Percentiles rank a stretch among this genome's conserved stretches.
These are phyloP conservation scores for Filobasidium floriforme DNA, from an alignment of 768 basidiomycete genomes.

Conservation along the genomic window DNA sequence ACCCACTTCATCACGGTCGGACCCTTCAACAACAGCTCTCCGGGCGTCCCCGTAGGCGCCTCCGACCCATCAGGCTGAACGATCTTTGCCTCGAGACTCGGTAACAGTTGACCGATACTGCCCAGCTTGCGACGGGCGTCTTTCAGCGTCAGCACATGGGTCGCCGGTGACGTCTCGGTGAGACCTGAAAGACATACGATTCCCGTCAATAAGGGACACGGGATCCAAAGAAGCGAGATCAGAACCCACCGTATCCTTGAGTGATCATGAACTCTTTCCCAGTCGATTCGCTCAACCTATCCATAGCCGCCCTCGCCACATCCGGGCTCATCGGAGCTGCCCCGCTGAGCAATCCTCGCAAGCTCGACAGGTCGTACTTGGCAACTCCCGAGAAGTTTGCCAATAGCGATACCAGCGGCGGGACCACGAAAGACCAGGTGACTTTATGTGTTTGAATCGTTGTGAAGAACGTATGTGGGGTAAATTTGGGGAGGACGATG, in stretches of 20 bases:
- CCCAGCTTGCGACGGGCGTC: conserved; percentile 55
- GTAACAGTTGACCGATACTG: conserved; percentile 60
- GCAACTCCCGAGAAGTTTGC: conserved; percentile 59
- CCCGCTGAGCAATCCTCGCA: conserved; percentile 59
- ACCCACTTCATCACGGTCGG: conserved; percentile 65
- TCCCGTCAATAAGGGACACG: no score
- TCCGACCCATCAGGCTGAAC: conserved; percentile 56
- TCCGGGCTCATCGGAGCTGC: conserved; percentile 71
- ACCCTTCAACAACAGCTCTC: conserved; percentile 75
- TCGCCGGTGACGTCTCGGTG: conserved; percentile 23
- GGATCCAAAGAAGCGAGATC: not conserved
- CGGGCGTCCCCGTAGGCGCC: conserved; percentile 51
- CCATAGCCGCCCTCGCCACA: conserved; percentile 52
- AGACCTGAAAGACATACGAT: conserved; percentile 9
- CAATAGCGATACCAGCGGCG: conserved; percentile 71
- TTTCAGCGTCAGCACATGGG: conserved; percentile 34
- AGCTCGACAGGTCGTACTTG: conserved; percentile 59
- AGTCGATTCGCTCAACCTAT: conserved; percentile 35
- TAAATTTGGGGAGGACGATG: conserved; percentile 56
- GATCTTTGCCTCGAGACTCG: conserved; percentile 68
- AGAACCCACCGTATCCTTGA: conserved; percentile 55
- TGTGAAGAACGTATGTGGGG: conserved; percentile 61
- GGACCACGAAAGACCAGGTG: conserved; percentile 49
- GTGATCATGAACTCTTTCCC: conserved; percentile 15
- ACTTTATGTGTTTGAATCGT: conserved; percentile 61